Evolutionary conservation across 306 rosid species (phyloP).

Genomic region (Castanopsis chinensis): DNA sequence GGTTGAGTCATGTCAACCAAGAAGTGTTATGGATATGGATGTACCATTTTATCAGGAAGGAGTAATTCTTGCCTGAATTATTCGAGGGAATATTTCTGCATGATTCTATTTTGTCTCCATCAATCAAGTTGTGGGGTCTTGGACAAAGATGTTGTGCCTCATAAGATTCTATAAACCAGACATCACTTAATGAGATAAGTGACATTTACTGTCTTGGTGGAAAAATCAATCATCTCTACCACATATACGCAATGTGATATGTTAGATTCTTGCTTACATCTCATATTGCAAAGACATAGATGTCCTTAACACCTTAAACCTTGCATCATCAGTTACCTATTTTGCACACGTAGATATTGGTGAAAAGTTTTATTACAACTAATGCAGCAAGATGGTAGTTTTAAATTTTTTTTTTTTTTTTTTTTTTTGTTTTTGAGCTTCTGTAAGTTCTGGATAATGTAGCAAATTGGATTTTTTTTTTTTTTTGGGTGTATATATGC

Average conservation of each 20-base stretch:
- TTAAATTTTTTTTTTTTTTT: not conserved
- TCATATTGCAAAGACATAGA: not conserved
- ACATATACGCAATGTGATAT: not conserved
- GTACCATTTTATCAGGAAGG: constrained; percentile 9
- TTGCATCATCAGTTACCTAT: constrained; percentile 6
- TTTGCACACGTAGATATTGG: not conserved
- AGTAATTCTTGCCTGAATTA: constrained; percentile 22
- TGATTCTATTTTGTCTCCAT: constrained; percentile 38
- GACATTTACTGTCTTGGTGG: constrained; percentile 16
- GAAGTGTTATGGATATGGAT: constrained; percentile 5
- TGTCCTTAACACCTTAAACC: not conserved
- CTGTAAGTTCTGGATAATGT: not conserved
- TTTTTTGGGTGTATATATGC: not conserved
- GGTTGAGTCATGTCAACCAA: constrained; percentile 15
- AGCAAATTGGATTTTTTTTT: constrained; percentile 17
- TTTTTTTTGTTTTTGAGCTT: not conserved
- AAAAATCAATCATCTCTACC: constrained; percentile 3
- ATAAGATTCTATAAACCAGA: constrained; percentile 32
- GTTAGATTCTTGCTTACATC: not conserved
- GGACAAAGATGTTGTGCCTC: constrained; percentile 32
- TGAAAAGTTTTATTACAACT: constrained; percentile 1
- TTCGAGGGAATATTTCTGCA: constrained; percentile 41
- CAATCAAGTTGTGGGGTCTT: constrained; percentile 30
- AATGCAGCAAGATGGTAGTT: not conserved
- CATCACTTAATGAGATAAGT: constrained; percentile 17